Conservation (phyloP, 1,284 basidiomycete species). For the Leccinum olivaceoglutinosum region DNA sequence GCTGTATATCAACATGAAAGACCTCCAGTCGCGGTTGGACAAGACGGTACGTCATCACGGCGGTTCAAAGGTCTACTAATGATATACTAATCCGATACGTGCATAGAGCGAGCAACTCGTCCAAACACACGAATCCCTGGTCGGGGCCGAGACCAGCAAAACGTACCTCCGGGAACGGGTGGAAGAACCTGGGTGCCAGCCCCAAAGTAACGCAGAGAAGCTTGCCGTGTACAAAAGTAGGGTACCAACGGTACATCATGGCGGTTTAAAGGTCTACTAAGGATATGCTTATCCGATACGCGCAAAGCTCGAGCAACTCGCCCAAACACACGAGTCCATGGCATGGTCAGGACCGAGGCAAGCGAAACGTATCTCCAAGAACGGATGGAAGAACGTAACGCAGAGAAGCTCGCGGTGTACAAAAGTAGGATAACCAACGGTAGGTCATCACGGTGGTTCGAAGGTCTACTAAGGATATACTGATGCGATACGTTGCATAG, state of each 20-base stretch:
- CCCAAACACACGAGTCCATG: slow-evolving; percentile 68
- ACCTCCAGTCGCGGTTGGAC: slow-evolving; percentile 71
- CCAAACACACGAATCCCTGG: slow-evolving; percentile 69
- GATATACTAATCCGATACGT: slow-evolving; percentile 9
- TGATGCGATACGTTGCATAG: slow-evolving; percentile 33
- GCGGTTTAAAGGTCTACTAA: not conserved
- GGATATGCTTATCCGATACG: slow-evolving; percentile 10
- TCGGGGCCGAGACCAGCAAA: slow-evolving; percentile 75
- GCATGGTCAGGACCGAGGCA: slow-evolving; percentile 61
- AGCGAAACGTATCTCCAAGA: too few relatives aligned
- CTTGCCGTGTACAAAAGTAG: slow-evolving; percentile 78
- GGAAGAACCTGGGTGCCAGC: too few relatives aligned
- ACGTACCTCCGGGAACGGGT: slow-evolving; percentile 71
- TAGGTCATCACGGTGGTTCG: slow-evolving; percentile 32
- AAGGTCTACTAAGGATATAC: not conserved
- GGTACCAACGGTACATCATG: slow-evolving; percentile 41
- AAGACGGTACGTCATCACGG: slow-evolving; percentile 46
- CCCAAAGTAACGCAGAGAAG: slow-evolving; percentile 57
- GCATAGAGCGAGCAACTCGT: slow-evolving; percentile 59
- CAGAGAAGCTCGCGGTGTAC: too few relatives aligned
- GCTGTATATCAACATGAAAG: slow-evolving; percentile 74
- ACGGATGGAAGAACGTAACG: too few relatives aligned
- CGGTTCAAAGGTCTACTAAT: not conserved
- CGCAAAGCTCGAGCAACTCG: slow-evolving; percentile 58
- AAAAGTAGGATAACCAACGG: slow-evolving; percentile 26